Percentiles rank a stretch among this genome's conserved stretches.
phyloP scores from a whole-genome alignment of 2,329 filamentous ascomycete species.

The Colletotrichum tofieldiae region DNA sequence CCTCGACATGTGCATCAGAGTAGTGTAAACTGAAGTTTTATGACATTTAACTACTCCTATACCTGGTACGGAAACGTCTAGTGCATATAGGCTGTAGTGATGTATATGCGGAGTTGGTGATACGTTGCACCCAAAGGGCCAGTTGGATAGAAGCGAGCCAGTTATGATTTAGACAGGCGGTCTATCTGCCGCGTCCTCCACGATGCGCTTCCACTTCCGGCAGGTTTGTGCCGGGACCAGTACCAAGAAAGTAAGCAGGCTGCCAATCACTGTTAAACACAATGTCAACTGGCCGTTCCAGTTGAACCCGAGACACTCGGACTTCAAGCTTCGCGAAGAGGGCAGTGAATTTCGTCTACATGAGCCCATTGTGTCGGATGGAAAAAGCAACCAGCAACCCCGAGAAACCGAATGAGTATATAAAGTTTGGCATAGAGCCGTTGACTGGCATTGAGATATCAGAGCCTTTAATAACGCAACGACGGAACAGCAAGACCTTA shows the following conservation, averaged over 20 bases:
- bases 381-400: neutral
- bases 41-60: too few relatives aligned
- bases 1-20: too few relatives aligned
- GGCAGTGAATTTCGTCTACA: neutral
- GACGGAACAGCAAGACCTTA: neutral
- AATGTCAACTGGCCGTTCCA: neutral
- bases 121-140: too few relatives aligned
- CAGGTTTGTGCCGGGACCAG: neutral
- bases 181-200: neutral
- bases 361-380: neutral
- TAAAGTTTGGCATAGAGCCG: neutral
- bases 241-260: neutral
- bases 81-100: too few relatives aligned
- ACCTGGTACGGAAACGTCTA: too few relatives aligned
- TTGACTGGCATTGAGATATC: neutral
- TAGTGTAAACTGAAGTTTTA: too few relatives aligned
- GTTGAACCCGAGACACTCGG: neutral
- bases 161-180: too few relatives aligned
- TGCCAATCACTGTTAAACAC: neutral
- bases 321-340: neutral
- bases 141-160: too few relatives aligned
- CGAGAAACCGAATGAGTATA: neutral
- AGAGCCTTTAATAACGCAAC: neutral
- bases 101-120: too few relatives aligned
- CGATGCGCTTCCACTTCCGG: neutral